Percentiles rank a stretch among this genome's conserved stretches.
Evolutionary conservation across 2,329 filamentous ascomycete species (phyloP).

Genomic region (Diplocarpon mali): DNA sequence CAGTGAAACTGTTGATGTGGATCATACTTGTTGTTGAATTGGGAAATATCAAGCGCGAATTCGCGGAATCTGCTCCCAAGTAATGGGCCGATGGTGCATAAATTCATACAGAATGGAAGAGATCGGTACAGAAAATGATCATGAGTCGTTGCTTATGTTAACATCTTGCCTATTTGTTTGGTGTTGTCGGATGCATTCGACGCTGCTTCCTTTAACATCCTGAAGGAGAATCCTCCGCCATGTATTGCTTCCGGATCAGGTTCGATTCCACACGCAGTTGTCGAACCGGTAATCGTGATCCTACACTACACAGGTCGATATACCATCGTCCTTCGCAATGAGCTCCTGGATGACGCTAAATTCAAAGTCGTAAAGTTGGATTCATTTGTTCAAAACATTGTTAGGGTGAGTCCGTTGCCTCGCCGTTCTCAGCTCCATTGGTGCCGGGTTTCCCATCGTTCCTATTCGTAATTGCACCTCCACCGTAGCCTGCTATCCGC

Average conservation of each 20-base stretch:
- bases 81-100: background rate
- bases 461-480: constrained; percentile 1
- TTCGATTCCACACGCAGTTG: background rate
- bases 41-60: background rate
- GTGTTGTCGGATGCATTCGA: background rate
- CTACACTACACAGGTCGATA: background rate
- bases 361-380: constrained; percentile 5
- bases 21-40: constrained; percentile 7
- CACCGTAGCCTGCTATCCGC: constrained; percentile 30
- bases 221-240: too few relatives aligned
- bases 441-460: constrained; percentile 1
- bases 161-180: background rate
- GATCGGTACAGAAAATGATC: background rate
- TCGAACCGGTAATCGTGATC: background rate
- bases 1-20: constrained; percentile 1
- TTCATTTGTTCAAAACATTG: background rate
- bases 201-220: too few relatives aligned
- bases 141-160: constrained; percentile 1
- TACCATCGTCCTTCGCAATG: background rate
- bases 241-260: too few relatives aligned
- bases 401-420: background rate
- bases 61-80: background rate
- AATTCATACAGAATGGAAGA: background rate
- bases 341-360: constrained; percentile 5
- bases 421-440: constrained; percentile 3